These are phyloP conservation scores for Aspergillus kassunensis DNA, from an alignment of 495 filamentous ascomycete species.

Conservation along the genomic window DNA sequence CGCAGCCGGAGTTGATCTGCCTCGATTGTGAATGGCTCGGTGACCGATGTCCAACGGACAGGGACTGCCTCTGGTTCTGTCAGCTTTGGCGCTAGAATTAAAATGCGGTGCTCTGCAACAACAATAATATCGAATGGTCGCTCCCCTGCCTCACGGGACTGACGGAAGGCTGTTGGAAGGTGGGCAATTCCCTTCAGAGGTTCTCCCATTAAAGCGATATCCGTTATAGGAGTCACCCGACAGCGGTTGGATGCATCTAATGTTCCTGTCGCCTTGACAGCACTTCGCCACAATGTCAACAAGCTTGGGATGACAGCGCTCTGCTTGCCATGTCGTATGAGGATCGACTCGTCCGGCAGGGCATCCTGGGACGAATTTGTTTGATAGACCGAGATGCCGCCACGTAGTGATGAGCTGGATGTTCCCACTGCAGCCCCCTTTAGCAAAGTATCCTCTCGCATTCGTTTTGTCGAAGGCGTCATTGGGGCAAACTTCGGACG, in stretches of 20 bases:
- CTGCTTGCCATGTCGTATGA: constrained; percentile 64
- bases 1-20: constrained; percentile 43
- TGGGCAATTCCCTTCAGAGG: constrained; percentile 56
- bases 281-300: constrained; percentile 63
- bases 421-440: constrained; percentile 35
- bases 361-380: constrained; percentile 43
- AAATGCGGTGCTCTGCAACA: constrained; percentile 59
- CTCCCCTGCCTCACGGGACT: constrained; percentile 35
- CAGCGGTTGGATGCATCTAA: constrained; percentile 45
- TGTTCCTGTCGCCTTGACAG: constrained; percentile 56
- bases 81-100: constrained; percentile 49
- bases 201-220: constrained; percentile 61
- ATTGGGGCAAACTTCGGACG: constrained; percentile 68
- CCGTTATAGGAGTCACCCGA: constrained; percentile 41
- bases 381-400: constrained; percentile 62
- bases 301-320: constrained; percentile 61
- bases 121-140: constrained; percentile 57
- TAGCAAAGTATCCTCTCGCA: constrained; percentile 53
- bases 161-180: constrained; percentile 38
- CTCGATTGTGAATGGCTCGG: constrained; percentile 22
- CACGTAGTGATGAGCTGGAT: constrained; percentile 41
- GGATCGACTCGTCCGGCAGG: constrained; percentile 57
- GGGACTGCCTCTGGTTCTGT: constrained; percentile 24
- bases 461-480: constrained; percentile 75
- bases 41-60: constrained; percentile 9